A percentile compares a stretch with the other conserved stretches of the same genome.
These are phyloP conservation scores for Fusarium agapanthi DNA, from an alignment of 2,329 filamentous ascomycete genomes.

Conservation along the genomic window DNA sequence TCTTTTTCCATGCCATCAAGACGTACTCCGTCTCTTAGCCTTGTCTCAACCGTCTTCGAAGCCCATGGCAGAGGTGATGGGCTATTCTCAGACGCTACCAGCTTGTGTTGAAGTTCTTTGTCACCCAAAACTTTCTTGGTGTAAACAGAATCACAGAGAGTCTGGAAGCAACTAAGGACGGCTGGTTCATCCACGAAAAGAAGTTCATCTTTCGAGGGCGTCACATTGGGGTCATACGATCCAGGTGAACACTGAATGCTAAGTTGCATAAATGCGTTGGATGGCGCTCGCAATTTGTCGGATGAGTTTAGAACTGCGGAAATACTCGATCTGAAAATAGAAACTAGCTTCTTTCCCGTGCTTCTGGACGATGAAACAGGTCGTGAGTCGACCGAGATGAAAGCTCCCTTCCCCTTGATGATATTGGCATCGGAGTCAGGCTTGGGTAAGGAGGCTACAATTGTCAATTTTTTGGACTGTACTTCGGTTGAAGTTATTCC, in stretches of 20 bases:
- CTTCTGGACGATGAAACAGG: constrained; percentile 67
- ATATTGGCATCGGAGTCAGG: constrained; percentile 54
- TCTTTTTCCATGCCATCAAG: not conserved
- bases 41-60: not conserved
- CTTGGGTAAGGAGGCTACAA: constrained; percentile 63
- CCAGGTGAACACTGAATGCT: constrained; percentile 68
- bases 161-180: constrained; percentile 57
- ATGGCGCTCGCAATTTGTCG: constrained; percentile 44
- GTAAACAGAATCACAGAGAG: constrained; percentile 55
- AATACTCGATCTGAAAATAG: constrained; percentile 62
- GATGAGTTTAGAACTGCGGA: constrained; percentile 37
- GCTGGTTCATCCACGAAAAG: constrained; percentile 67
- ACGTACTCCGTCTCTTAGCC: not conserved
- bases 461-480: not conserved
- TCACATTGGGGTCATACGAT: constrained; percentile 77
- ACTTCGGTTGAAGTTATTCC: not conserved
- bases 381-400: constrained; percentile 74
- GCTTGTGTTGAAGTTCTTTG: not conserved
- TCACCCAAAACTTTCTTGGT: not conserved
- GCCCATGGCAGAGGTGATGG: not conserved
- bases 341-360: constrained; percentile 66
- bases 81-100: not conserved
- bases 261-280: constrained; percentile 69
- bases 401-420: constrained; percentile 60
- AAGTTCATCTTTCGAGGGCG: constrained; percentile 77